phyloP scores from a whole-genome alignment of 148 eudicot species.

The Gaultheria prostrata region DNA sequence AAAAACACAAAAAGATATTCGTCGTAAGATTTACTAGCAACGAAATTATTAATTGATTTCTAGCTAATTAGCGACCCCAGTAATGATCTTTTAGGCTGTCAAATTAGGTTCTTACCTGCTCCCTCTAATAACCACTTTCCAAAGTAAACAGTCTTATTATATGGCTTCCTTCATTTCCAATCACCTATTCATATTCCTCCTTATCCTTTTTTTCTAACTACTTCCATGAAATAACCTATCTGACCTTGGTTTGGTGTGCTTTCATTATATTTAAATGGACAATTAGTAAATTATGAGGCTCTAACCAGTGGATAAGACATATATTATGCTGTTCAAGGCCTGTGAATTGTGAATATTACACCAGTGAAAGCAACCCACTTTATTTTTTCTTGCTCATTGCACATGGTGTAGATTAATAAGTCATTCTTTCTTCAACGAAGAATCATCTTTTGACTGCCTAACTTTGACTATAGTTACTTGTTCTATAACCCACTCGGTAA shows the following conservation, averaged over 20 bases:
- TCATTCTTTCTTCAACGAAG: background rate
- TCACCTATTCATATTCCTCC: constrained; percentile 3
- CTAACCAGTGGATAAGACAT: constrained; percentile 15
- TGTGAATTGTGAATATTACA: constrained; percentile 8
- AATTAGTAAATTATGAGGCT: background rate
- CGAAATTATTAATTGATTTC: background rate
- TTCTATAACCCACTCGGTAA: background rate
- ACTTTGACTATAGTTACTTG: background rate
- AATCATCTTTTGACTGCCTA: constrained; percentile 10
- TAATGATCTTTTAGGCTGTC: constrained; percentile 1
- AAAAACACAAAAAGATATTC: background rate
- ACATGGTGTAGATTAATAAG: constrained; percentile 7
- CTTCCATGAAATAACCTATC: background rate
- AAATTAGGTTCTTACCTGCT: constrained; percentile 15
- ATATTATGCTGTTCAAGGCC: constrained; percentile 10
- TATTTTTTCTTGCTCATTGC: background rate
- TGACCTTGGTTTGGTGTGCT: background rate
- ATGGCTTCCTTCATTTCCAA: constrained; percentile 7
- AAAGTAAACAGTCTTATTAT: background rate
- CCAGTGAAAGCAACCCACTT: background rate
- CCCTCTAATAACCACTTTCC: background rate
- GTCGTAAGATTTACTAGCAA: constrained; percentile 1
- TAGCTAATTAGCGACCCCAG: constrained; percentile 9
- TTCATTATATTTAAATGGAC: background rate
- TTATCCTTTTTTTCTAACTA: constrained; percentile 10